Percentiles rank a stretch among this genome's conserved stretches.
These are phyloP conservation scores for Protomyces inundatus DNA, from an alignment of 1,139 yeast species.

Conservation along the genomic window DNA sequence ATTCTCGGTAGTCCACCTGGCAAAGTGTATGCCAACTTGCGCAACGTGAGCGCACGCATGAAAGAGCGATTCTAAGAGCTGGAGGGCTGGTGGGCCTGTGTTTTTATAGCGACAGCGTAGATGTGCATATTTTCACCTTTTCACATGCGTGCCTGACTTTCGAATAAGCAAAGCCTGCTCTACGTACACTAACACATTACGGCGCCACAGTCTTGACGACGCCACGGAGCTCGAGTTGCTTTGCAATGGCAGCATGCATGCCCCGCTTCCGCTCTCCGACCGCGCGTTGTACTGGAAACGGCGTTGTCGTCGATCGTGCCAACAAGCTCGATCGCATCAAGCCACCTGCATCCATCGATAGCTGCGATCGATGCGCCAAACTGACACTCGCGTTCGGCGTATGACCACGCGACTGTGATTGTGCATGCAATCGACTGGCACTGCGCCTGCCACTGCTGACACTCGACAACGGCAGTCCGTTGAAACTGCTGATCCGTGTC, in stretches of 20 bases:
- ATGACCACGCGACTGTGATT: neutral
- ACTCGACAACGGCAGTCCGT: neutral
- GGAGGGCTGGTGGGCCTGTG: neutral
- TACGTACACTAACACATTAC: neutral
- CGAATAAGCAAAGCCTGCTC: neutral
- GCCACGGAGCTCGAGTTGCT: neutral
- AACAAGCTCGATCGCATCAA: neutral
- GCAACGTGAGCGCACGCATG: conserved; percentile 94
- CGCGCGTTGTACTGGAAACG: neutral
- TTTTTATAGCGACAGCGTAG: neutral
- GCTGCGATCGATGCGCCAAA: neutral
- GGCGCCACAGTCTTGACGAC: neutral
- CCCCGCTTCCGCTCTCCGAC: neutral
- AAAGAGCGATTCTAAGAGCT: conserved; percentile 74
- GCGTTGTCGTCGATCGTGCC: neutral
- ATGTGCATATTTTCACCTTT: too few species aligned
- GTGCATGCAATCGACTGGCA: neutral
- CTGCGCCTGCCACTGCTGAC: neutral
- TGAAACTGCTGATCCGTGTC: neutral
- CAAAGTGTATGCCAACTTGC: conserved; percentile 91
- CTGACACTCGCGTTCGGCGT: neutral
- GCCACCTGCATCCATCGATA: neutral
- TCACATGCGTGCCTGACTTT: neutral
- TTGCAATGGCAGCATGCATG: neutral
- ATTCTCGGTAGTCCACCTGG: conserved; percentile 99